Base-by-base conservation (phyloP, 805 yeast species). In the Saturnispora sekii region DNA sequence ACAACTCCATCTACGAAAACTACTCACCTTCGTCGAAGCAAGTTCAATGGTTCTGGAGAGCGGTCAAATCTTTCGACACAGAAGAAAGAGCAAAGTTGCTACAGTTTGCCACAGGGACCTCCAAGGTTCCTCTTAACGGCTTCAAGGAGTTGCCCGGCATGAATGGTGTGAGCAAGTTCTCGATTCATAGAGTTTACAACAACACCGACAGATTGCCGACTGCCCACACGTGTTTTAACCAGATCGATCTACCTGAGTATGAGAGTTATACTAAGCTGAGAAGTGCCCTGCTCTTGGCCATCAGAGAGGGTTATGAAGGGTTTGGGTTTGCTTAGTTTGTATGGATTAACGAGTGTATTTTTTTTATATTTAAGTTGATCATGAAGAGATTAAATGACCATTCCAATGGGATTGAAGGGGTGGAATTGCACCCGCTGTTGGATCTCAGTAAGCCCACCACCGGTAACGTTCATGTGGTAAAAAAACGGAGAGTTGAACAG, bases 41-140 rank as follows among this genome's bases (percentile, higher is more conserved):
- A 59, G 81, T 93, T 46, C 88, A 83, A 58, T 90, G 97, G 85
- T 93, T 93, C 66, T 93, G 99, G 99, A 73, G 97, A 59, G 96
- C 97, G 1, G 96, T 93, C 11, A 77, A 87, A 55, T 85, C 97
- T 1, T 93, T 93, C 65, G 96, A 87, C 56, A 76, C 75, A 14
- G 98, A 93, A 60, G 97, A 93, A 59, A 73, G 95, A 40, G 99
- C 98, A 8, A 89, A 88, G 59, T 66, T 93, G 51, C 67, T 93
- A 47, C 99, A 93, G 60, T 93, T 93, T 69, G 90, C 94, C 1
- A 93, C 99, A 0, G 99, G 99, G 48, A 90, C 99, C 0, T 81
- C 94, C 50, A 88, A 89, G 62, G 97, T 93, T 8, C 98, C 99
- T 18, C 70, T 89, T 50, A 84, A 84, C 56, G 99, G 99, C 1